Base-by-base conservation (phyloP, 495 filamentous ascomycete genomes). In the Hyphodiscus hymeniophilus region DNA sequence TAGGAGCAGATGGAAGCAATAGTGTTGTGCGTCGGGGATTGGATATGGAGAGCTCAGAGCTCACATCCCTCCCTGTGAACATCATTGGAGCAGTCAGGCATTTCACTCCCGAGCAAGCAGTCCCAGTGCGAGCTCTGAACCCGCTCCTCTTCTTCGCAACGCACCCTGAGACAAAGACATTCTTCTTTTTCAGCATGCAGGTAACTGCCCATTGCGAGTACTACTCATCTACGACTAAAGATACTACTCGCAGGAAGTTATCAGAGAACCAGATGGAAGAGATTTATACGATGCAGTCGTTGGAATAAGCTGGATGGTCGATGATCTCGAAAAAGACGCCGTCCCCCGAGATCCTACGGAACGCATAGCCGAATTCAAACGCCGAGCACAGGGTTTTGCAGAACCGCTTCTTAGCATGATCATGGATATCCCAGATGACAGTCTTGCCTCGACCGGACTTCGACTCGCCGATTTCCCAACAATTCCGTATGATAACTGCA, bases 21-120 rank as follows among this genome's bases (percentile, higher is more conserved):
- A 73, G 70, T 22, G 46, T 51, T 16, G 64, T 74, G 30, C 66
- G 73, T 7, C 62, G 52, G 46, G 72, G 73, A 42, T 58, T 70
- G n/a, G 49, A 72, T 11, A 70, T 71, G 17, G 46, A 63, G 13
- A 67, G 60, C 43, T 54, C 51, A 26, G 47, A 65, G 21, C 38
- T 73, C 6, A 39, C 32, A 18, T 16, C 34, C 13, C 26, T 47
- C 8, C 33, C 45, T 28, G 18, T 38, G n/a, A 38, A 47, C 18
- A 13, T 69, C 72, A 43, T 60, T 66, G 10, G 70, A 64, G 16
- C 62, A 61, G 44, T 64, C 66, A 39, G 62, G 65, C 24, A 54
- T 73, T 33, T 74, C 24, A 47, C 34, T 16, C 32, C 45, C 15
- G 45, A 47, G 23, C 62, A 50, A 62, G 68, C 16, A 60, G 63